phyloP scores from a whole-genome alignment of 768 basidiomycete species.

The Cyclocybe aegerita region DNA sequence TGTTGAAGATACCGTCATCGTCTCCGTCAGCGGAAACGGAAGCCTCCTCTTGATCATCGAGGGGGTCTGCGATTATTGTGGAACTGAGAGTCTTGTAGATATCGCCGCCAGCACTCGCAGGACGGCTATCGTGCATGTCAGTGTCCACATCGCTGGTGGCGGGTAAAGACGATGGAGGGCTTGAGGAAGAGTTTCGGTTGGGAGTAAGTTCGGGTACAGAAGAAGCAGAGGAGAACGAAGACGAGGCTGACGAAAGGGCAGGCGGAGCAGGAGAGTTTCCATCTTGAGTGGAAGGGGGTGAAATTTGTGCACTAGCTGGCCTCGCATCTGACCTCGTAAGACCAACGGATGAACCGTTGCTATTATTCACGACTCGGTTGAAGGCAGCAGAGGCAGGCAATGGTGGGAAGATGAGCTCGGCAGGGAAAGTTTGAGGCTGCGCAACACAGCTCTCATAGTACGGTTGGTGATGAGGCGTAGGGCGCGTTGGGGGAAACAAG shows the following conservation, averaged over 20 bases:
- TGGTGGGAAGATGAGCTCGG: slow-evolving; percentile 75
- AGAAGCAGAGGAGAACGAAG: slow-evolving; percentile 27
- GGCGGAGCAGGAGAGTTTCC: slow-evolving; percentile 14
- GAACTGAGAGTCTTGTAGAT: not conserved
- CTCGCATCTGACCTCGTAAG: slow-evolving; percentile 7
- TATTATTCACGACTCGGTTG: slow-evolving; percentile 24
- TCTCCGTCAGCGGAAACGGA: slow-evolving; percentile 24
- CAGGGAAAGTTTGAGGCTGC: slow-evolving; percentile 43
- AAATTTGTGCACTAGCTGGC: slow-evolving; percentile 8
- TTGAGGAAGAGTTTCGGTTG: slow-evolving; percentile 57
- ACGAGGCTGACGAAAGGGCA: slow-evolving; percentile 30
- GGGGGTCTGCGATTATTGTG: slow-evolving; percentile 11
- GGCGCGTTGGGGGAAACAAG: slow-evolving; percentile 52
- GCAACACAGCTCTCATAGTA: slow-evolving; percentile 64
- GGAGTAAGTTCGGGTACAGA: slow-evolving; percentile 65
- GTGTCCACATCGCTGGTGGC: slow-evolving; percentile 39
- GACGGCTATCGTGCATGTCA: slow-evolving; percentile 20
- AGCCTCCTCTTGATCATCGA: slow-evolving; percentile 18
- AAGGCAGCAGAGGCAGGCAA: slow-evolving; percentile 50
- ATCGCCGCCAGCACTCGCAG: slow-evolving; percentile 8
- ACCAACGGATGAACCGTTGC: slow-evolving; percentile 21
- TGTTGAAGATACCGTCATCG: slow-evolving; percentile 34
- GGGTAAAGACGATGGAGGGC: slow-evolving; percentile 46
- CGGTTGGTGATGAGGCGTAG: slow-evolving; percentile 68
- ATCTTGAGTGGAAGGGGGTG: slow-evolving; percentile 12